phyloP scores from a whole-genome alignment of 495 filamentous ascomycete species.

The Penicillium subrubescens region DNA sequence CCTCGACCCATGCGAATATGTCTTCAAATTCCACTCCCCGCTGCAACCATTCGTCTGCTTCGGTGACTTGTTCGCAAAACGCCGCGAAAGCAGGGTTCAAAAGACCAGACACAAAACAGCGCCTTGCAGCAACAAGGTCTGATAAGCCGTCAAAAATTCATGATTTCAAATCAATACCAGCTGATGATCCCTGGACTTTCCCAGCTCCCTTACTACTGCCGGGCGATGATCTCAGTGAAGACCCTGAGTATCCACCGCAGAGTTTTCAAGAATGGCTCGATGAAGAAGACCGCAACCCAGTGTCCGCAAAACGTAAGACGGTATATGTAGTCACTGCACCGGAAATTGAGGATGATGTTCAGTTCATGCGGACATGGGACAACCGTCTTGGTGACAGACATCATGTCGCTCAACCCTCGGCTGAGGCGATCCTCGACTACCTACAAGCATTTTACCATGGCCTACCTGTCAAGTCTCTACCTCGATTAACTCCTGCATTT shows the following conservation, averaged over 20 bases:
- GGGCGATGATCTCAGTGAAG: conserved; percentile 57
- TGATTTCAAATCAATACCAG: background rate
- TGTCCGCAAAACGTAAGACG: conserved; percentile 48
- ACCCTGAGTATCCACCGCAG: conserved; percentile 58
- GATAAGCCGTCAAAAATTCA: background rate
- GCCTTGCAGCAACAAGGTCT: conserved; percentile 15
- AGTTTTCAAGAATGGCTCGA: conserved; percentile 57
- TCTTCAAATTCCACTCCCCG: background rate
- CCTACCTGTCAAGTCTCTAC: conserved; percentile 49
- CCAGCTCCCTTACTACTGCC: conserved; percentile 64
- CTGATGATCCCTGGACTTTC: conserved; percentile 36
- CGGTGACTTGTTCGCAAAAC: conserved; percentile 12
- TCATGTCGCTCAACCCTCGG: conserved; percentile 12
- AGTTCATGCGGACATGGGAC: conserved; percentile 29
- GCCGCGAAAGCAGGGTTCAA: conserved; percentile 14
- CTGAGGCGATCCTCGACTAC: conserved; percentile 51
- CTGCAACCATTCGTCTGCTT: conserved; percentile 11
- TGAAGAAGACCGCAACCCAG: conserved; percentile 53
- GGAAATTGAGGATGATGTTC: conserved; percentile 30
- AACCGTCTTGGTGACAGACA: background rate
- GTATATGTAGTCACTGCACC: conserved; percentile 58
- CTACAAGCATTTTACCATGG: conserved; percentile 64
- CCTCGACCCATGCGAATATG: background rate
- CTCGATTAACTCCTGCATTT: conserved; percentile 40
- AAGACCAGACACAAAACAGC: conserved; percentile 8